These are phyloP conservation scores for Elaeagnus macrophylla DNA, from an alignment of 306 rosid genomes.

Conservation along the genomic window DNA sequence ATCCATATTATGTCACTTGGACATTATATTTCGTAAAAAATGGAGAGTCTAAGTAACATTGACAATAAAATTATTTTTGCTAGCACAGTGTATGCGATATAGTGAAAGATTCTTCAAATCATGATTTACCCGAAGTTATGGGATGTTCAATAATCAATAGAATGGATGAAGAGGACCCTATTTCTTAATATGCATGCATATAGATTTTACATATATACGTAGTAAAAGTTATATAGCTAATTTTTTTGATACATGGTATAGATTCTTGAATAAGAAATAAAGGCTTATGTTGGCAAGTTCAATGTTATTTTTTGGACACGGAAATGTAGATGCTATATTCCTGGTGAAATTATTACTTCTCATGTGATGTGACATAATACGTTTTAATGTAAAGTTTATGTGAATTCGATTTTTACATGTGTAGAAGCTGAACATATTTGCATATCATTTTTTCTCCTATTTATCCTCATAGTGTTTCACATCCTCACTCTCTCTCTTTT, in stretches of 20 bases:
- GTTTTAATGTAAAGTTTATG: constrained; percentile 3
- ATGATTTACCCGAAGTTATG: constrained; percentile 7
- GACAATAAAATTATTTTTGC: constrained; percentile 3
- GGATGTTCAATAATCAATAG: constrained; percentile 7
- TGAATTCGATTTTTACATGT: background rate
- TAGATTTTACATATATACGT: constrained; percentile 5
- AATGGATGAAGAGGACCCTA: too few relatives aligned
- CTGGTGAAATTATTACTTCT: background rate
- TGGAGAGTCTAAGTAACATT: background rate
- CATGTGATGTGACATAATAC: background rate
- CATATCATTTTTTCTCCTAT: background rate
- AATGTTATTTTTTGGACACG: background rate
- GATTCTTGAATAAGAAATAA: background rate
- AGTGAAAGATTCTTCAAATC: constrained; percentile 6
- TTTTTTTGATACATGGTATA: constrained; percentile 7
- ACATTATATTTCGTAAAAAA: too few relatives aligned
- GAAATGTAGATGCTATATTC: background rate
- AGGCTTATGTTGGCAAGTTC: too few relatives aligned
- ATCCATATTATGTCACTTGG: too few relatives aligned
- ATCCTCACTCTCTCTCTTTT: background rate
- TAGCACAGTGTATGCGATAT: constrained; percentile 5
- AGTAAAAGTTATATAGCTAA: background rate
- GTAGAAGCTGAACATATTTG: constrained; percentile 6
- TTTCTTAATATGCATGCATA: background rate
- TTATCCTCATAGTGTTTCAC: too few relatives aligned